A percentile compares a stretch with the other conserved stretches of the same genome.
These are phyloP conservation scores for Debaryomyces singareniensis DNA, from an alignment of 1,139 yeast genomes.

Conservation along the genomic window DNA sequence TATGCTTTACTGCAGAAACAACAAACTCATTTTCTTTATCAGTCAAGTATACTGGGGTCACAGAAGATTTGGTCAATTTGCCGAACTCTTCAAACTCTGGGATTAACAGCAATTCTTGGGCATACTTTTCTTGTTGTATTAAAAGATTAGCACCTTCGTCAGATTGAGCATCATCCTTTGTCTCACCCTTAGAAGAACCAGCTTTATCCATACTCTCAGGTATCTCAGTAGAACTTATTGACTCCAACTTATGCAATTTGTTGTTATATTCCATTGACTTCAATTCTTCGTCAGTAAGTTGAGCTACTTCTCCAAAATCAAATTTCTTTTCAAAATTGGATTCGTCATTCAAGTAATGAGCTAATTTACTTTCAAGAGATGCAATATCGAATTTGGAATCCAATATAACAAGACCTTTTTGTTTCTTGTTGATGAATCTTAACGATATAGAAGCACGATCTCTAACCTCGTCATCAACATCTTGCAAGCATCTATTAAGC, in stretches of 20 bases:
- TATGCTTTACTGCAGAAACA: conserved; percentile 77
- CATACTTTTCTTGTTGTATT: conserved; percentile 55
- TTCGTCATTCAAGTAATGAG: conserved; percentile 60
- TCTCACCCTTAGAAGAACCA: conserved; percentile 6
- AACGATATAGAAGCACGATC: conserved; percentile 91
- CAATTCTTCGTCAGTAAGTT: conserved; percentile 57
- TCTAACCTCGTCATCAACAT: conserved; percentile 94
- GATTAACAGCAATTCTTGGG: conserved; percentile 58
- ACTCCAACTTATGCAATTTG: conserved; percentile 50
- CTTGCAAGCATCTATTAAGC: conserved; percentile 78
- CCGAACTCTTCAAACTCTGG: conserved; percentile 74
- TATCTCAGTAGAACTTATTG: conserved; percentile 9
- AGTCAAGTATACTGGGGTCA: conserved; percentile 59
- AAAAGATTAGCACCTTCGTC: conserved; percentile 35
- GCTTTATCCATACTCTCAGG: conserved; percentile 6
- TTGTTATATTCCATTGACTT: conserved; percentile 52
- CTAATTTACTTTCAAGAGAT: conserved; percentile 70
- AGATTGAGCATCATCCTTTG: conserved; percentile 9
- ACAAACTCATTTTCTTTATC: conserved; percentile 93
- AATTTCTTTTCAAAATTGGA: conserved; percentile 60
- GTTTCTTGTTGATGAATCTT: conserved; percentile 51
- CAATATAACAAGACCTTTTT: conserved; percentile 57
- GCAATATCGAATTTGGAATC: conserved; percentile 66
- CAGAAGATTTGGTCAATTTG: conserved; percentile 64
- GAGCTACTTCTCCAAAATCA: conserved; percentile 62